A percentile compares a stretch with the other conserved stretches of the same genome.
These are phyloP conservation scores for Pseudisothecium myosuroides DNA, from an alignment of 225 moss, liverwort and hornwort species.

Conservation along the genomic window DNA sequence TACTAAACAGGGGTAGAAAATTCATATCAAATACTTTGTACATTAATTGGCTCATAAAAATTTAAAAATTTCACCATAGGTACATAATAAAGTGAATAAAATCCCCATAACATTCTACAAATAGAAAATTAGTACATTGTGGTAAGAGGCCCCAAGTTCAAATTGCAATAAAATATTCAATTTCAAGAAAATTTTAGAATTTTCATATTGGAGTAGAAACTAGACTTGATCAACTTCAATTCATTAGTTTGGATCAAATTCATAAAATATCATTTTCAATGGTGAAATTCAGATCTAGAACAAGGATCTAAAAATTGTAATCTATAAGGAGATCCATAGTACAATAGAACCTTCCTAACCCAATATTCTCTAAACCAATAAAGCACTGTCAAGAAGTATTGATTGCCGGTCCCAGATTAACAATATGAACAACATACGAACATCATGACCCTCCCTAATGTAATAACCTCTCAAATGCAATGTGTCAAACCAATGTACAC, in stretches of 20 bases:
- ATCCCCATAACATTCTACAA: not conserved
- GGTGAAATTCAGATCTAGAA: not conserved
- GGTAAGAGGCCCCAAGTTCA: not conserved
- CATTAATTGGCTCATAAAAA: not conserved
- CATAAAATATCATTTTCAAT: not conserved
- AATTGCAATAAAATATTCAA: not conserved
- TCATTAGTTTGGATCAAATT: not conserved
- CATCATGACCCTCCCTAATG: no score
- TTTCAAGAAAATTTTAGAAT: not conserved
- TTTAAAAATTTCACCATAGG: not conserved
- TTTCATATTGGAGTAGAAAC: not conserved
- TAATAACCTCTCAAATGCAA: no score
- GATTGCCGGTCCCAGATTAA: no score
- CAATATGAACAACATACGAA: no score
- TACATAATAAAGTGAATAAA: not conserved
- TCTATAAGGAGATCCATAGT: not conserved
- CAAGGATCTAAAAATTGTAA: not conserved
- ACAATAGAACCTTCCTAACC: no score
- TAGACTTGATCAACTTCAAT: not conserved
- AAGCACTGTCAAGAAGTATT: no score
- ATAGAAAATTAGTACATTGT: not conserved
- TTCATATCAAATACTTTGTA: not conserved
- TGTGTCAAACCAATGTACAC: not conserved
- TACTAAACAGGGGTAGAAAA: rapidly evolving
- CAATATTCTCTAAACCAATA: no score